Percentiles rank a stretch among this genome's conserved stretches.
Conservation (phyloP, 2,329 filamentous ascomycete species). For the Ilyonectria destructans region DNA sequence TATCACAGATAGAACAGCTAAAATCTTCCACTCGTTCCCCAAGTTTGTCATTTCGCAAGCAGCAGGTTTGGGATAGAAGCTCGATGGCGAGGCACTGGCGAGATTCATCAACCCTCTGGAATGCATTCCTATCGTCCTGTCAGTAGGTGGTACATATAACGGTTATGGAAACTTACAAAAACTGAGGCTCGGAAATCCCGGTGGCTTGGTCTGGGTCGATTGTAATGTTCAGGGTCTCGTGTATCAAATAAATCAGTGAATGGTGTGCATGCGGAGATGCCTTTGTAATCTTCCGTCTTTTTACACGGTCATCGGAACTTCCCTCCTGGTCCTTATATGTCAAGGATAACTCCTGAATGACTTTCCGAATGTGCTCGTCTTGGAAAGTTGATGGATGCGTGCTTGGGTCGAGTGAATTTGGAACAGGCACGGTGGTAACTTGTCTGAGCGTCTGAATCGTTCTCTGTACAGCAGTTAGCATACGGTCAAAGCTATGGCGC, state of each 20-base stretch:
- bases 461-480: slow-evolving; percentile 50
- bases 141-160: slow-evolving; percentile 31
- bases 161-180: slow-evolving; percentile 62
- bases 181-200: slow-evolving; percentile 53
- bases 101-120: slow-evolving; percentile 63
- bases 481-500: neutral
- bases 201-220: slow-evolving; percentile 43
- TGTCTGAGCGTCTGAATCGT: slow-evolving; percentile 51
- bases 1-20: slow-evolving; percentile 50
- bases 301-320: slow-evolving; percentile 40
- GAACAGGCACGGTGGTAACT: slow-evolving; percentile 39
- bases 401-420: slow-evolving; percentile 43
- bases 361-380: slow-evolving; percentile 48
- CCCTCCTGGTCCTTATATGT: slow-evolving; percentile 46
- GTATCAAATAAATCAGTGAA: slow-evolving; percentile 43
- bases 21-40: slow-evolving; percentile 10
- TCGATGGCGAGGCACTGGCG: slow-evolving; percentile 69
- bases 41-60: slow-evolving; percentile 39
- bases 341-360: slow-evolving; percentile 51
- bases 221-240: slow-evolving; percentile 51
- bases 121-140: slow-evolving; percentile 55
- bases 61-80: slow-evolving; percentile 68
- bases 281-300: slow-evolving; percentile 51
- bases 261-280: slow-evolving; percentile 40
- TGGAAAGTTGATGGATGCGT: slow-evolving; percentile 52